These are phyloP conservation scores for Paraconiothyrium sp. DNA, from an alignment of 2,329 filamentous ascomycete genomes.

Conservation along the genomic window DNA sequence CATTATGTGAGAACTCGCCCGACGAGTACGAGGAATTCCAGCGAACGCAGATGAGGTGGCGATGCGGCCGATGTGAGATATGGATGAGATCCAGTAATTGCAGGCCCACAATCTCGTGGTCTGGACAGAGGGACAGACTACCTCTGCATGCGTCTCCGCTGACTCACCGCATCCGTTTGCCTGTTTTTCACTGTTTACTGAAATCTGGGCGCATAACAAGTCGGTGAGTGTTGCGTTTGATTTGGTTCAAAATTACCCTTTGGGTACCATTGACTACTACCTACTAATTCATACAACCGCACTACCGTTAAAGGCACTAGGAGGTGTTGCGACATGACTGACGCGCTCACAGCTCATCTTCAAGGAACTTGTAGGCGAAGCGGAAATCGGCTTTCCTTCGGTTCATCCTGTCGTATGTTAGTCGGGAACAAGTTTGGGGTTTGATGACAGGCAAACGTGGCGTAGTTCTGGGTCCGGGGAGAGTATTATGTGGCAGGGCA, in stretches of 20 bases:
- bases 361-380: constrained; percentile 96
- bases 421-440: constrained; percentile 22
- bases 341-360: constrained; percentile 77
- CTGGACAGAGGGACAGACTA: neutral
- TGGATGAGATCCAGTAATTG: neutral
- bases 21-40: neutral
- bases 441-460: constrained; percentile 13
- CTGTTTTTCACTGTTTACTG: neutral
- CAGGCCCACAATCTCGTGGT: constrained; percentile 5
- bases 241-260: constrained; percentile 24
- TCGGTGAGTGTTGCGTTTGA: constrained; percentile 5
- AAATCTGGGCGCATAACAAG: neutral
- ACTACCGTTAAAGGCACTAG: constrained; percentile 22
- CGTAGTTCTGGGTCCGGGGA: constrained; percentile 17
- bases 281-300: constrained; percentile 47
- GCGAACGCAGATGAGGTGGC: neutral
- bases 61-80: neutral
- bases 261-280: constrained; percentile 40
- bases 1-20: constrained; percentile 32
- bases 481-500: constrained; percentile 1
- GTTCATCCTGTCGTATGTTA: constrained; percentile 82
- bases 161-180: constrained; percentile 11
- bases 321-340: constrained; percentile 9
- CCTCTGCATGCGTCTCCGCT: constrained; percentile 5
- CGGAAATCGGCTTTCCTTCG: constrained; percentile 97